Conservation (phyloP, 176 grass and related monocot genomes). For the Lolium perenne region DNA sequence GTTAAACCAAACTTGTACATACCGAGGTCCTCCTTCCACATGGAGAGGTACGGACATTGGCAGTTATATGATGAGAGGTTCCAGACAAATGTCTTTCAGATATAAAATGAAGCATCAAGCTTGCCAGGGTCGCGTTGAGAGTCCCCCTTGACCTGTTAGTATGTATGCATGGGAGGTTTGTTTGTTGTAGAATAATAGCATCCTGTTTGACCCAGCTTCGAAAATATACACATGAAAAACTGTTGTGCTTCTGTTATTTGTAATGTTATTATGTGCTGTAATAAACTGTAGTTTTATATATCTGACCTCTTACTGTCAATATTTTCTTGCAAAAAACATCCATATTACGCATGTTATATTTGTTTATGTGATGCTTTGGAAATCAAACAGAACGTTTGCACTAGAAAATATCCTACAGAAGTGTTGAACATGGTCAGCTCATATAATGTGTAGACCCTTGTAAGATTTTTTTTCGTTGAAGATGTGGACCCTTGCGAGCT, state of each 20-base stretch:
- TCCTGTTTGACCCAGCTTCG: neutral
- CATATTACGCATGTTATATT: neutral
- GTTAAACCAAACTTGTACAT: constrained; percentile 85
- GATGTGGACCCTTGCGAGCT: neutral
- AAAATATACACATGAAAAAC: constrained; percentile 7
- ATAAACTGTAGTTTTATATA: neutral
- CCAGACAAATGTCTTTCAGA: constrained; percentile 90
- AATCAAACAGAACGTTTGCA: neutral
- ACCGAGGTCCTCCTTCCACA: constrained; percentile 78
- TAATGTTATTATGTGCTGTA: neutral
- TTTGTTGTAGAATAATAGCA: neutral
- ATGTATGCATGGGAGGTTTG: neutral
- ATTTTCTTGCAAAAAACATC: neutral
- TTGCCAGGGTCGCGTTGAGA: neutral
- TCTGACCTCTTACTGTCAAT: neutral
- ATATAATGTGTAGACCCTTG: neutral
- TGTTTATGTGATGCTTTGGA: neutral
- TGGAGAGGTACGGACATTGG: constrained; percentile 81
- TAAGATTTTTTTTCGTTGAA: neutral
- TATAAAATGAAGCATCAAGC: constrained; percentile 48
- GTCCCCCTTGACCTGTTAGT: neutral
- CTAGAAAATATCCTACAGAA: neutral
- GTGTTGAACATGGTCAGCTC: neutral
- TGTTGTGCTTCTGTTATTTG: constrained; percentile 18
- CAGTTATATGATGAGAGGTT: constrained; percentile 92